Evolutionary conservation across 2,329 filamentous ascomycete genomes (phyloP), one percentile per base, ranked within the genome.

Genomic region (Scopulariopsis brevicaulis): DNA sequence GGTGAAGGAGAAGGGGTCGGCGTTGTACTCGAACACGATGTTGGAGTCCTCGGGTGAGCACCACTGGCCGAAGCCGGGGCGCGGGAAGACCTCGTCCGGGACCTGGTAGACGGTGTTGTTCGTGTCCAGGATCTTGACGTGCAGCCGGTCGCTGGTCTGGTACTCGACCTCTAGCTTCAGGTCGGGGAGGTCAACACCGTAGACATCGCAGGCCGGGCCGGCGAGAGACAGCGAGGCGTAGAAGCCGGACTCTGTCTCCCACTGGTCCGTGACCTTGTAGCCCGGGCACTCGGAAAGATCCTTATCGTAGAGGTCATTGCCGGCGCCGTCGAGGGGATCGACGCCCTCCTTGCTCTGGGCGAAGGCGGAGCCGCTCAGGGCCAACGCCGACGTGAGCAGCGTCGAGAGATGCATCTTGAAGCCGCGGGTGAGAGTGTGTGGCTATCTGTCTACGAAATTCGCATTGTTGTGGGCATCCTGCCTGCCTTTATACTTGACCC

Each of bases 111-210:
- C 84, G 52, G 82, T 76, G 60, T 84, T 76, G 14, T 74, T 78
- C 12, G 78, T 75, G 69, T 90, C 87, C 60, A 83, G 80, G 57
- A 91, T 88, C 64, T 86, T 79, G 64, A 90, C 83, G 66, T 90
- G 87, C 1, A 90, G 77, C 25, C 87, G 83, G 18, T 50, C 22
- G 46, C 5, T 20, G 4, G 46, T 50, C 66, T 89, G 83, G 63
- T 85, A 86, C 65, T 85, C 81, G 18, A 92, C 82, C 1, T 79
- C 77, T 57, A 93, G 71, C 46, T 77, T 62, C 22, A 65, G 57
- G 57, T 66, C 60, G 4, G 56, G 57, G 18, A 67, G 53, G 35
- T 67, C 65, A 0, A 55, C 56, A 4, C 65, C 62, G 22, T 62
- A 67, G 8, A 56, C 62, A 37, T 66, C 59, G 60, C 65, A 67